Evolutionary conservation across 192 early-diverging fungal species (phyloP).

Genomic region (Paraglomus occultum): DNA sequence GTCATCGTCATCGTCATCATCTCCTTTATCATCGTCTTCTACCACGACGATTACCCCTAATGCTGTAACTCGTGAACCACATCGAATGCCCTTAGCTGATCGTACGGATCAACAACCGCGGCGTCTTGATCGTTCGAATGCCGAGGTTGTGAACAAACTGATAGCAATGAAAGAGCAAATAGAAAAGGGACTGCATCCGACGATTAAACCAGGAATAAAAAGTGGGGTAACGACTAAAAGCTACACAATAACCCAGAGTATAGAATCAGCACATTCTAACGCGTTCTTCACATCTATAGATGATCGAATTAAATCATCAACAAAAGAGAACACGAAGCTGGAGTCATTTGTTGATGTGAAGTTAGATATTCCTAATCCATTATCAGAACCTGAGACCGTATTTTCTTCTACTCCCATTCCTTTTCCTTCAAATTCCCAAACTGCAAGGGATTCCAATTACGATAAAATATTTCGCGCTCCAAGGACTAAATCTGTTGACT

Average conservation of each 20-base stretch:
- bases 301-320: background rate
- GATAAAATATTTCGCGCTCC: no score
- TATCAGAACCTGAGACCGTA: no score
- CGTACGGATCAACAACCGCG: background rate
- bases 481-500: no score
- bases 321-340: background rate
- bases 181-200: constrained; percentile 1
- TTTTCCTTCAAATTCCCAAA: no score
- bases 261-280: background rate
- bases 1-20: no score
- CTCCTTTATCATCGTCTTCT: no score
- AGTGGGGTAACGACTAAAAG: background rate
- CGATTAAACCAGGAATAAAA: constrained; percentile 6
- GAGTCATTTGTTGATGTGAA: constrained; percentile 1
- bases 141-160: background rate
- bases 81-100: no score
- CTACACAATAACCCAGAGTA: no score
- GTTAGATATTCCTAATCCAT: background rate
- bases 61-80: no score
- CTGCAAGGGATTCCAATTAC: no score
- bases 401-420: no score
- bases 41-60: no score
- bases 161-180: constrained; percentile 4
- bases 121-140: background rate
- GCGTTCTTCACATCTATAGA: background rate